Evolutionary conservation across 2,329 filamentous ascomycete genomes (phyloP).

Genomic region (Aspergillus latus): DNA sequence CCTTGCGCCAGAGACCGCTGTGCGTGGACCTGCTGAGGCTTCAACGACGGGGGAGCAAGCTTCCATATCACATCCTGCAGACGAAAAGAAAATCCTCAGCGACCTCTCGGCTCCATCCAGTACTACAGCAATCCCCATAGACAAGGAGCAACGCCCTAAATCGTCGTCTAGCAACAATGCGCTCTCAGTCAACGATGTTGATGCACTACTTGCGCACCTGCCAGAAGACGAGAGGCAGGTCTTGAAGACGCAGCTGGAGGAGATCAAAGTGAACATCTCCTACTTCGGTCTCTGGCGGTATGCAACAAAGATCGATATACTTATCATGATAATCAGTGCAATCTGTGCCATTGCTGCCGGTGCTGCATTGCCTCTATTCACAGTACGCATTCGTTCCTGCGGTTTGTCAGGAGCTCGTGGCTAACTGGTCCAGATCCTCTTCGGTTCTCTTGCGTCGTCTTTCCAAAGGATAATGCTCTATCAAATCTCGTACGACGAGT

Average conservation of each 20-base stretch:
- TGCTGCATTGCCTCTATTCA: conserved; percentile 76
- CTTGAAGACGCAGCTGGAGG: conserved; percentile 66
- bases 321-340: conserved; percentile 62
- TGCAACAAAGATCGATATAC: conserved; percentile 62
- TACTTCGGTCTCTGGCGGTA: conserved; percentile 68
- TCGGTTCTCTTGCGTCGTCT: conserved; percentile 70
- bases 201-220: conserved; percentile 61
- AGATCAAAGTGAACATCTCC: conserved; percentile 64
- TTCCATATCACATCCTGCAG: conserved; percentile 2
- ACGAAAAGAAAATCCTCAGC: conserved; percentile 19
- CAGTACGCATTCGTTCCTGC: conserved; percentile 46
- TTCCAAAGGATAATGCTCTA: conserved; percentile 66
- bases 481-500: conserved; percentile 52
- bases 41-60: conserved; percentile 10
- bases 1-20: conserved; percentile 6
- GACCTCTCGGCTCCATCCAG: conserved; percentile 23
- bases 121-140: conserved; percentile 23
- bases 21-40: conserved; percentile 4
- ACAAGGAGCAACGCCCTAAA: conserved; percentile 21
- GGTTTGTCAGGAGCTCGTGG: background rate
- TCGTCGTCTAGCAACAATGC: conserved; percentile 13
- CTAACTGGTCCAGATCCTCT: conserved; percentile 53
- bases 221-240: conserved; percentile 65
- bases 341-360: conserved; percentile 70
- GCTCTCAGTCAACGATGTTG: conserved; percentile 36